A percentile compares a stretch with the other conserved stretches of the same genome.
phyloP scores from a whole-genome alignment of 1,139 yeast genomes.

The Kodamaea derodonti region DNA sequence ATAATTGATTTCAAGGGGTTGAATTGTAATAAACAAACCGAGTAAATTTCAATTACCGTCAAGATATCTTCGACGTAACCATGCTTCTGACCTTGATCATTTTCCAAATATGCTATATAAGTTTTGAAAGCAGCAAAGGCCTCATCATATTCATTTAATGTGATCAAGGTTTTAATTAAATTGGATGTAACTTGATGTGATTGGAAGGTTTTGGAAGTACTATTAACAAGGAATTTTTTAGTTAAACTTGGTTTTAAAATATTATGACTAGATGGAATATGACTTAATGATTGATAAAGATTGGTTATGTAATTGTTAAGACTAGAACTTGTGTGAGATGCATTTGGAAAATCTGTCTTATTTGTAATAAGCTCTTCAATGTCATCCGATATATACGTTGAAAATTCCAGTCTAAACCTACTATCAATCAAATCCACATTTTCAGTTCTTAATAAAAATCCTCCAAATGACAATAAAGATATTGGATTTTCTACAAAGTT shows the following conservation, averaged over 20 bases:
- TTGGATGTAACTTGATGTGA: constrained; percentile 32
- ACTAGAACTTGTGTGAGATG: constrained; percentile 18
- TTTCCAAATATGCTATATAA: constrained; percentile 30
- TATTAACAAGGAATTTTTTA: constrained; percentile 30
- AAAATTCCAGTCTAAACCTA: constrained; percentile 30
- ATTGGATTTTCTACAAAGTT: constrained; percentile 24
- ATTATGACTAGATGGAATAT: constrained; percentile 18
- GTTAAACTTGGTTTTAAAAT: constrained; percentile 26
- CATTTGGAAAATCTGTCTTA: constrained; percentile 31
- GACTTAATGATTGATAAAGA: constrained; percentile 29
- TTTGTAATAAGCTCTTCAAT: constrained; percentile 19
- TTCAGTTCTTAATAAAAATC: constrained; percentile 27
- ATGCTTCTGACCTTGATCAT: constrained; percentile 30
- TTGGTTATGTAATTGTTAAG: constrained; percentile 31
- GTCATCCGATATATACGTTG: constrained; percentile 23
- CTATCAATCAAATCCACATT: constrained; percentile 19
- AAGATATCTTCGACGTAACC: constrained; percentile 34
- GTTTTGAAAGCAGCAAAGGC: constrained; percentile 44
- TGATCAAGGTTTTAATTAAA: constrained; percentile 33
- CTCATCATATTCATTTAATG: constrained; percentile 39
- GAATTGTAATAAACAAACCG: constrained; percentile 32
- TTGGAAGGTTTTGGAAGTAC: constrained; percentile 36
- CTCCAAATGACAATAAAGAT: constrained; percentile 27
- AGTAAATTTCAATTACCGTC: constrained; percentile 33
- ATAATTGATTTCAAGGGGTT: constrained; percentile 33